Percentiles rank a stretch among this genome's conserved stretches.
Conservation (phyloP, 345 rosid genomes). For the Pistacia vera region DNA sequence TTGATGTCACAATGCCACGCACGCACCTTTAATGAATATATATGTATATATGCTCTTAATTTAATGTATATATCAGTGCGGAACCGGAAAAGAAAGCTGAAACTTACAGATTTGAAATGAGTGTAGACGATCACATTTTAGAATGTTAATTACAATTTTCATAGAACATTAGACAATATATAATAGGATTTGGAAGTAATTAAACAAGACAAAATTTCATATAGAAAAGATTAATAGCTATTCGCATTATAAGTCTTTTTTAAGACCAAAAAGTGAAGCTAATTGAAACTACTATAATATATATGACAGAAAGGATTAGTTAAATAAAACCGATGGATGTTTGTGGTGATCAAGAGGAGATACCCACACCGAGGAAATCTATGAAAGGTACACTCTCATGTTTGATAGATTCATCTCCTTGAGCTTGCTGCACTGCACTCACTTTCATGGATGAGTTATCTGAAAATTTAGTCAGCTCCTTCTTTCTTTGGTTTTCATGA, state of each 20-base stretch:
- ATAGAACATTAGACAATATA: too few species aligned
- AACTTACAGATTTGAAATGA: neutral
- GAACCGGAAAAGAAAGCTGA: neutral
- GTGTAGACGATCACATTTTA: too few species aligned
- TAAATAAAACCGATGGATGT: constrained; percentile 19
- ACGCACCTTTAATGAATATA: too few species aligned
- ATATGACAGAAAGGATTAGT: constrained; percentile 11
- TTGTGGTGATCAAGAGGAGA: constrained; percentile 46
- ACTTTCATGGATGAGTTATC: constrained; percentile 21
- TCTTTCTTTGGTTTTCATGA: constrained; percentile 23
- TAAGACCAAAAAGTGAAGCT: constrained; percentile 6
- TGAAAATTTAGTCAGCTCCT: constrained; percentile 23
- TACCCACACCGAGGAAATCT: constrained; percentile 79
- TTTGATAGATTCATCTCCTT: constrained; percentile 32
- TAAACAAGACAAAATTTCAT: neutral
- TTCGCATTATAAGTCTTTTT: too few species aligned
- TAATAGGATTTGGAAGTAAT: too few species aligned
- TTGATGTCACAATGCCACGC: neutral
- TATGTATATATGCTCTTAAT: too few species aligned
- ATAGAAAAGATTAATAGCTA: neutral
- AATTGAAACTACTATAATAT: constrained; percentile 14
- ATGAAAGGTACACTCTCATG: constrained; percentile 52
- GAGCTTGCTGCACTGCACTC: constrained; percentile 27
- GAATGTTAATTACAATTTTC: too few species aligned
- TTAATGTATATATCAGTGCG: neutral